These are phyloP conservation scores for Blumeria hordei DNA, from an alignment of 2,329 filamentous ascomycete species.

Conservation along the genomic window DNA sequence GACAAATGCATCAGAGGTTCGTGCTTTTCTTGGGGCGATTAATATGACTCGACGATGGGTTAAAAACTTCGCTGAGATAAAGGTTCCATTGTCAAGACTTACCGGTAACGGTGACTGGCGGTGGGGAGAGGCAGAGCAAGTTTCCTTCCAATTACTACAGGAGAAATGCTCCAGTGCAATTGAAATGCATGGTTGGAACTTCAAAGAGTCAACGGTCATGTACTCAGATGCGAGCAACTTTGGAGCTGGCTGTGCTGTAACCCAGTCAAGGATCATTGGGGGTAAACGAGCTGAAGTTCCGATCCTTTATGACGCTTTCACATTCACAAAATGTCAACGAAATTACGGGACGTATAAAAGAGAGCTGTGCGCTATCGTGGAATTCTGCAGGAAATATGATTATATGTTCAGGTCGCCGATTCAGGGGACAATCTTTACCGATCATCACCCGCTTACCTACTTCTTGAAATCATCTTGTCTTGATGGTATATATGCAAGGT, in stretches of 20 bases:
- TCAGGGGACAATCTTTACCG: background rate
- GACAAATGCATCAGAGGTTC: background rate
- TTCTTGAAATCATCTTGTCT: background rate
- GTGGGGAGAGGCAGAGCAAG: background rate
- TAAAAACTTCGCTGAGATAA: background rate
- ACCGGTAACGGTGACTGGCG: background rate
- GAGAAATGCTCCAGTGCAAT: background rate
- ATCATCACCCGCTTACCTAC: background rate
- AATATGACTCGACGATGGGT: background rate
- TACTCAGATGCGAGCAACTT: background rate
- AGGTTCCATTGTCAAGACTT: background rate
- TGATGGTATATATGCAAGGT: conserved; percentile 1
- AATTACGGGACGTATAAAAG: background rate
- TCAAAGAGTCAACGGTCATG: background rate
- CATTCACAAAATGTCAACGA: background rate
- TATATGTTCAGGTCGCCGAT: background rate
- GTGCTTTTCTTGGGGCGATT: background rate
- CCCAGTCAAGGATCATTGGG: background rate
- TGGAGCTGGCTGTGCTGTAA: conserved; percentile 1
- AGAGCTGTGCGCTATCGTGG: background rate
- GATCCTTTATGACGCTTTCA: background rate
- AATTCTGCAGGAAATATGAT: background rate
- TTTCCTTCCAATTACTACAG: background rate
- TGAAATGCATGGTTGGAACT: background rate
- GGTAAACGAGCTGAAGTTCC: background rate